Conservation (phyloP, 139 green algal genomes). For the Chlamydomonas schloesseri region DNA sequence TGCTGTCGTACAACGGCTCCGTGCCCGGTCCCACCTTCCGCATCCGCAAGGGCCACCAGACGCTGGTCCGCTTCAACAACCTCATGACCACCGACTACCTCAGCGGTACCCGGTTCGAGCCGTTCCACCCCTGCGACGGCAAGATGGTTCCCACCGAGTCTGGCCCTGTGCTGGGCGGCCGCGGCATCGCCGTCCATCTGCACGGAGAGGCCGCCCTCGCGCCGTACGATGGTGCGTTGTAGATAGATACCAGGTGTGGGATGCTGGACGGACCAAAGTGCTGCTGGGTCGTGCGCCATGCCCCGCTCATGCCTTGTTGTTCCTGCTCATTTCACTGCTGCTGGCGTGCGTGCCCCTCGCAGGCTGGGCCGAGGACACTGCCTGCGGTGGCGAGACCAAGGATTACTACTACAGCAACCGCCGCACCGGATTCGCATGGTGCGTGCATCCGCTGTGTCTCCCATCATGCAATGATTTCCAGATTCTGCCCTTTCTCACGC, state of each 20-base stretch:
- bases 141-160: too few species aligned
- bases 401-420: constrained; percentile 17
- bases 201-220: background rate
- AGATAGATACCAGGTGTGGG: too few species aligned
- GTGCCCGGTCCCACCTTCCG: constrained; percentile 11
- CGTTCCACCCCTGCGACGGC: background rate
- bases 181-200: background rate
- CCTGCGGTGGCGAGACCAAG: constrained; percentile 21
- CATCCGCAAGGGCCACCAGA: background rate
- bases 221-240: background rate
- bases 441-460: too few species aligned
- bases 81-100: background rate
- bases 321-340: too few species aligned
- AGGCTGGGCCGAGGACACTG: constrained; percentile 27
- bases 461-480: too few species aligned
- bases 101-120: background rate
- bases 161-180: too few species aligned
- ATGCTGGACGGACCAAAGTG: too few species aligned
- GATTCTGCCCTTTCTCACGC: too few species aligned
- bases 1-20: constrained; percentile 19
- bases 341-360: too few species aligned
- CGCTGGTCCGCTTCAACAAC: constrained; percentile 28
- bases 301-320: too few species aligned
- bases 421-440: background rate
- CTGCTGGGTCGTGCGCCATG: too few species aligned